A percentile compares a stretch with the other conserved stretches of the same genome.
These are phyloP conservation scores for Phylloporus sp. DNA, from an alignment of 768 basidiomycete genomes.

Conservation along the genomic window DNA sequence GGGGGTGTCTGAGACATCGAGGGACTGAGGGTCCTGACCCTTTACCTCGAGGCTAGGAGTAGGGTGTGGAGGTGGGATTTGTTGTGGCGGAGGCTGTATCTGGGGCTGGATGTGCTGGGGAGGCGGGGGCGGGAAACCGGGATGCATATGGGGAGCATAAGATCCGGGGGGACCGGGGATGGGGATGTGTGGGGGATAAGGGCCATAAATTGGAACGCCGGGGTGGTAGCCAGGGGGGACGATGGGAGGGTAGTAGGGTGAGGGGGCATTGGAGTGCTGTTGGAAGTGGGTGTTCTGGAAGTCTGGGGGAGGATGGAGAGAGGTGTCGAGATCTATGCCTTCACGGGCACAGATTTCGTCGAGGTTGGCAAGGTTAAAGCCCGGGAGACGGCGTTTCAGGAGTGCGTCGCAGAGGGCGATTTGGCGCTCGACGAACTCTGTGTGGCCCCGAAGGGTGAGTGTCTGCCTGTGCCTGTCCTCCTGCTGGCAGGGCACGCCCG, in stretches of 20 bases:
- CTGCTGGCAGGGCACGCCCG: conserved; percentile 77
- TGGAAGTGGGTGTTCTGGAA: conserved; percentile 34
- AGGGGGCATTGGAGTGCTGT: conserved; percentile 22
- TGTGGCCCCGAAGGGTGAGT: conserved; percentile 79
- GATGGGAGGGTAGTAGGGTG: conserved; percentile 32
- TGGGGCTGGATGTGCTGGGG: conserved; percentile 35
- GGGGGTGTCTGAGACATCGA: conserved; percentile 73
- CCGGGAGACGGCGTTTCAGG: conserved; percentile 67
- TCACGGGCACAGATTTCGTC: conserved; percentile 64
- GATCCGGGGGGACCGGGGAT: conserved; percentile 38
- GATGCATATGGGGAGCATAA: conserved; percentile 59
- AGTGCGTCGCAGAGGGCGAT: conserved; percentile 75
- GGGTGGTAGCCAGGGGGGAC: conserved; percentile 46
- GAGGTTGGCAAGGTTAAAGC: conserved; percentile 62
- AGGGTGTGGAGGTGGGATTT: conserved; percentile 14
- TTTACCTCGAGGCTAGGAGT: conserved; percentile 43
- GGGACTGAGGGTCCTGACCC: conserved; percentile 74
- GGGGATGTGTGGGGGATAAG: conserved; percentile 40
- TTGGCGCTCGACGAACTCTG: conserved; percentile 78
- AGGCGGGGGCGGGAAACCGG: conserved; percentile 52
- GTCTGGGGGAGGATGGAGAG: conserved; percentile 25
- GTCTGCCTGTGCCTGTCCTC: conserved; percentile 87
- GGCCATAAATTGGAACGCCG: conserved; percentile 39
- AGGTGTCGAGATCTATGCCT: conserved; percentile 51
- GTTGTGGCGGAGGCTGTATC: conserved; percentile 19